These are phyloP conservation scores for Diospyros kaki DNA, from an alignment of 148 eudicot genomes.

Conservation along the genomic window DNA sequence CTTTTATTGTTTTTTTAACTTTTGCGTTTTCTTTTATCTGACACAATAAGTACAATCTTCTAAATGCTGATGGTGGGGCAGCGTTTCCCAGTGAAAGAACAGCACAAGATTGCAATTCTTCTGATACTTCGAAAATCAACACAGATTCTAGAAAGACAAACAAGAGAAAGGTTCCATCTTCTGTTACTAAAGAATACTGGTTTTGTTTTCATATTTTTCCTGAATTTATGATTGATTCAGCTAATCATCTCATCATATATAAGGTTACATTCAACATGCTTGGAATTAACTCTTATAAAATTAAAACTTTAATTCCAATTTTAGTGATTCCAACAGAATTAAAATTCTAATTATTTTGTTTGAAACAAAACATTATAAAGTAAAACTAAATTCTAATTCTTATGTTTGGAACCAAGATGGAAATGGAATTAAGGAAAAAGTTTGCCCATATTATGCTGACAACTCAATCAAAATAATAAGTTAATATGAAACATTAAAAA, in stretches of 20 bases:
- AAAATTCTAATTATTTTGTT: not conserved
- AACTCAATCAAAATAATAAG: no score
- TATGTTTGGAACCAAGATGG: no score
- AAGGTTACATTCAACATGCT: no score
- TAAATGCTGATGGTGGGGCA: slow-evolving; percentile 88
- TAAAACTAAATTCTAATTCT: no score
- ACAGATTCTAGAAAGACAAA: slow-evolving; percentile 35
- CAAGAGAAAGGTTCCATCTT: slow-evolving; percentile 59
- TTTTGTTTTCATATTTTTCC: slow-evolving; percentile 2
- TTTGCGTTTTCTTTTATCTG: slow-evolving; percentile 4
- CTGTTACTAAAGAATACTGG: slow-evolving; percentile 6
- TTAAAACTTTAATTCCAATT: no score
- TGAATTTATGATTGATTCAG: not conserved
- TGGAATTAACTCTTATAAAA: no score
- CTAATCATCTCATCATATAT: no score
- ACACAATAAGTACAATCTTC: slow-evolving; percentile 24
- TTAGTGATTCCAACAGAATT: no score
- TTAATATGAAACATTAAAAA: no score
- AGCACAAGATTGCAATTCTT: slow-evolving; percentile 31
- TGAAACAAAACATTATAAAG: no score
- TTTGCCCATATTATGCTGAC: no score
- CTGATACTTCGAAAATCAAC: slow-evolving; percentile 30
- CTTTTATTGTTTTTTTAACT: not conserved
- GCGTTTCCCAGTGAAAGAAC: slow-evolving; percentile 70
- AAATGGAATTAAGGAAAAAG: no score